Evolutionary conservation across 495 filamentous ascomycete species (phyloP).

Genomic region (Sphaerosporella brunnea): DNA sequence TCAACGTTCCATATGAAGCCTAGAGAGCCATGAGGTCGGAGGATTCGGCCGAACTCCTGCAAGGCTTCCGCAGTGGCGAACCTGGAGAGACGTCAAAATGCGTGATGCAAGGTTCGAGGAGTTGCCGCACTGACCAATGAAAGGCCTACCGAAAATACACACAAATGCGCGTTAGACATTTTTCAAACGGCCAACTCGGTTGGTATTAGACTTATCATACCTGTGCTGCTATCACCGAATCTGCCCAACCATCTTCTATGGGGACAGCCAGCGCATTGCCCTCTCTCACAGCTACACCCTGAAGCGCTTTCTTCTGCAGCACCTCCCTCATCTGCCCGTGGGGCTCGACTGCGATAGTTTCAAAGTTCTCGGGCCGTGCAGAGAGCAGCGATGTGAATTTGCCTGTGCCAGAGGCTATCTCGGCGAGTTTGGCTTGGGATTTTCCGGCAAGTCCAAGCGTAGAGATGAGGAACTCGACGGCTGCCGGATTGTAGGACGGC

Average conservation of each 20-base stretch:
- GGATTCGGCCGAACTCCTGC: conserved; percentile 39
- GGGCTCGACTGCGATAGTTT: conserved; percentile 45
- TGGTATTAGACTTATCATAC: conserved; percentile 27
- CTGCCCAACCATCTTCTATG: conserved; percentile 37
- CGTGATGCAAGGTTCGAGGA: background rate
- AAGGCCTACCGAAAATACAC: too few relatives aligned
- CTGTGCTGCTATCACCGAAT: conserved; percentile 47
- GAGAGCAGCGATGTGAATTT: conserved; percentile 47
- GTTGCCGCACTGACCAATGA: too few relatives aligned
- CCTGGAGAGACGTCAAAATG: conserved; percentile 1
- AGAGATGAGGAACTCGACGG: conserved; percentile 36
- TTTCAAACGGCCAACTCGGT: background rate
- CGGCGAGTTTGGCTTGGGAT: conserved; percentile 34
- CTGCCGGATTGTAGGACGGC: conserved; percentile 40
- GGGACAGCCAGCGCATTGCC: conserved; percentile 35
- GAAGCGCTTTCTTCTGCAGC: conserved; percentile 36
- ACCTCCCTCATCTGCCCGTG: conserved; percentile 41
- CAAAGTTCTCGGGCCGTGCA: conserved; percentile 33
- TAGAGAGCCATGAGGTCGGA: conserved; percentile 35
- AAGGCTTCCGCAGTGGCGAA: conserved; percentile 18
- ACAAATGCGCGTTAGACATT: too few relatives aligned
- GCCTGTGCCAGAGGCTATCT: conserved; percentile 48
- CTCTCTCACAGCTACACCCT: conserved; percentile 33
- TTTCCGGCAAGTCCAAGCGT: conserved; percentile 31
- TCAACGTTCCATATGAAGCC: conserved; percentile 52